Conservation (phyloP, 129 eudicot genomes). For the Lactuca sativa region DNA sequence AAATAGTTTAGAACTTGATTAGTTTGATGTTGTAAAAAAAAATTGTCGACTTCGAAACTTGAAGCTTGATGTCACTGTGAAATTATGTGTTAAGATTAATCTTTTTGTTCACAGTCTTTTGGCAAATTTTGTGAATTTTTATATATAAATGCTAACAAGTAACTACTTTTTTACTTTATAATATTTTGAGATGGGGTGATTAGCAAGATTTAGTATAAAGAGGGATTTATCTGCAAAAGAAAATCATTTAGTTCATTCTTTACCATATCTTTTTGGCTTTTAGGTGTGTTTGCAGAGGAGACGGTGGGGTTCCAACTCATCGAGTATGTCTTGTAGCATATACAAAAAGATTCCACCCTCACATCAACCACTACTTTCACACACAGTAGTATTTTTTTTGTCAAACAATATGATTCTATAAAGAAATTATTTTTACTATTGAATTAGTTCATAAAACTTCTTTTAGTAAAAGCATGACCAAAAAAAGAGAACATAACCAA, state of each 20-base stretch:
- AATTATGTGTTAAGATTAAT: too few species aligned
- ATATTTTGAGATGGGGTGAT: background rate
- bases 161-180: background rate
- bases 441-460: background rate
- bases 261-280: slow-evolving; percentile 23
- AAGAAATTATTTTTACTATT: too few species aligned
- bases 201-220: background rate
- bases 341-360: slow-evolving; percentile 43
- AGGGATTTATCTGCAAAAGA: slow-evolving; percentile 18
- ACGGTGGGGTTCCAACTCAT: slow-evolving; percentile 52
- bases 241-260: background rate
- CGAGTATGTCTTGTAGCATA: slow-evolving; percentile 50
- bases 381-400: slow-evolving; percentile 4
- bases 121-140: background rate
- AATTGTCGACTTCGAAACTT: too few species aligned
- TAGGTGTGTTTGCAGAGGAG: slow-evolving; percentile 30
- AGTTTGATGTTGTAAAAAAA: too few species aligned
- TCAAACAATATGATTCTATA: background rate
- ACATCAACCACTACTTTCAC: slow-evolving; percentile 9
- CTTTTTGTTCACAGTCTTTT: too few species aligned
- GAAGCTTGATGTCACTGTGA: too few species aligned
- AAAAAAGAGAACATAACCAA: background rate
- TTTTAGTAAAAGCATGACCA: background rate
- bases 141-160: background rate
- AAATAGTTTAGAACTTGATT: too few species aligned